Evolutionary conservation across 2,329 filamentous ascomycete genomes (phyloP), one percentile per base, ranked within the genome.

Genomic region (Cyphellophora attinorum): DNA sequence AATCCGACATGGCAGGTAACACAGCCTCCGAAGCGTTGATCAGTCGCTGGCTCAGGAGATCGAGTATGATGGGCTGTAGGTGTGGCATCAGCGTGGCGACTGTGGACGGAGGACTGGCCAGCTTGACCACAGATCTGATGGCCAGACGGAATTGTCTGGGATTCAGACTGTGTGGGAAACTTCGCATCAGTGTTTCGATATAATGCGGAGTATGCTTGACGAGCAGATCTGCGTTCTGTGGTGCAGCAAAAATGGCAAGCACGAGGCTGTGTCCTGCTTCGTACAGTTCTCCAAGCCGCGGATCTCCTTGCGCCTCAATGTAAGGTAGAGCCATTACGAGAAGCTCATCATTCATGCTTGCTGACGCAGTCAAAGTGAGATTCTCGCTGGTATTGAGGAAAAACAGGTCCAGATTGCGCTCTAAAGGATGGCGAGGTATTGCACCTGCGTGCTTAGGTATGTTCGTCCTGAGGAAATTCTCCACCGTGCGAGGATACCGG

Each of bases 301-400:
- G 60, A 43, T 75, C 70, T 12, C 67, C 67, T 16, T 68, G 71
- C n/a, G 71, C 61, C 28, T 68, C 65, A 3, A 95, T 73, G 52
- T 93, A 91, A 1, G 80, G 72, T 4, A 76, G 72, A 5, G 85
- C 81, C 1, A 84, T 79, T 19, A 78, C 71, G 11, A 93, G 72
- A 2, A 93, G 65, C 3, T 74, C 66, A 48, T 93, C 83, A 49
- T 78, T 85, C 3, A 74, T 70, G 3, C 69, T 61, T 1, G 81
- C 70, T 0, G 82, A 65, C 2, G 94, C 59, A 3, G 75, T 63
- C 6, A 86, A 65, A 0, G 85, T 79, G 40, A 94, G 77, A 55
- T 93, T 84, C 55, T 94, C 88, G 2, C 83, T 79, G 0, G 80
- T 74, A 52, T 93, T 91, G 42, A 95, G 72, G 59, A 93, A 93